Evolutionary conservation across 305 asterid genomes (phyloP).

Genomic region (Fraxinus angustifolia): DNA sequence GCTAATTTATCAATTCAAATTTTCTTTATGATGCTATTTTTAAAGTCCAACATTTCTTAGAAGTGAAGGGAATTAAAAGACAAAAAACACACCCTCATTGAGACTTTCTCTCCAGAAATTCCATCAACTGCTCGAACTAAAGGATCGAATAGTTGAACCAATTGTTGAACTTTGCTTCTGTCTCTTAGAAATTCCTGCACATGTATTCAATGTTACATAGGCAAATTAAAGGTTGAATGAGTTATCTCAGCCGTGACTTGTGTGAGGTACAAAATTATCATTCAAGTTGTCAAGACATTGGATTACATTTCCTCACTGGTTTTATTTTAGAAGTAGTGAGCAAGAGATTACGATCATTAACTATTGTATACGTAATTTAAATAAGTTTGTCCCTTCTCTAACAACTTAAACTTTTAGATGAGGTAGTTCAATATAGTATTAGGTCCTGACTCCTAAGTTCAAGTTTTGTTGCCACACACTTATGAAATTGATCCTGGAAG

Average conservation of each 20-base stretch:
- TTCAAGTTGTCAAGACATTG: neutral
- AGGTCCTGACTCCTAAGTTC: neutral
- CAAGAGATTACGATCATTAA: neutral
- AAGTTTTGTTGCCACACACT: neutral
- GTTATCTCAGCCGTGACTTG: neutral
- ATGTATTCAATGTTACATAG: neutral
- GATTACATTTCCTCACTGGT: neutral
- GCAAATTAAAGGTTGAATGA: neutral
- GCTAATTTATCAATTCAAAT: neutral
- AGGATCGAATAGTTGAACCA: conserved; percentile 72
- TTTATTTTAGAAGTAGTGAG: neutral
- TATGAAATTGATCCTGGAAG: neutral
- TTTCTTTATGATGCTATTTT: neutral
- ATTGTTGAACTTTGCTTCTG: conserved; percentile 63
- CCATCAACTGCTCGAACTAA: conserved; percentile 61
- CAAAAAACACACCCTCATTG: conserved; percentile 64
- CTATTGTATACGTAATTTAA: neutral
- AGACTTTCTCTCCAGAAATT: conserved; percentile 66
- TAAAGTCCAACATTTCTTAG: neutral
- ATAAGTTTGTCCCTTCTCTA: neutral
- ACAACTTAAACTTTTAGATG: neutral
- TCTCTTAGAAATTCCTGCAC: conserved; percentile 71
- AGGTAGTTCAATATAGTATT: neutral
- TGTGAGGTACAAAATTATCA: neutral
- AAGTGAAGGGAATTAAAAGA: neutral